These are phyloP conservation scores for Colletotrichum liaoningense DNA, from an alignment of 2,329 filamentous ascomycete genomes.

Conservation along the genomic window DNA sequence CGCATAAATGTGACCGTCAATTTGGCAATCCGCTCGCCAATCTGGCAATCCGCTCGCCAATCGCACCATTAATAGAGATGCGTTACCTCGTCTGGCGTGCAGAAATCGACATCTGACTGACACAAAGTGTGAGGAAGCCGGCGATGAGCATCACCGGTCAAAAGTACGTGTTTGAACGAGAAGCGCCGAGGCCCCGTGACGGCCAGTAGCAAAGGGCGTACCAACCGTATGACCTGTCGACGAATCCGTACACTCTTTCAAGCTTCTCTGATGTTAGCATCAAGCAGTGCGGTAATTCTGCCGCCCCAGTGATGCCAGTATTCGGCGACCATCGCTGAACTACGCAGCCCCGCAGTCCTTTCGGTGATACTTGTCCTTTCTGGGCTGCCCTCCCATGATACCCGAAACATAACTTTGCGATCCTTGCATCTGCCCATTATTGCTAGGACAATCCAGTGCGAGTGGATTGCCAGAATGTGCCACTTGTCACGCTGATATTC, in stretches of 20 bases:
- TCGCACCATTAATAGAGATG: too few species aligned
- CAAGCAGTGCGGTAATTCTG: background rate
- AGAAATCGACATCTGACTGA: too few species aligned
- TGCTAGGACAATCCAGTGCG: background rate
- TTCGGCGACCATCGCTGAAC: background rate
- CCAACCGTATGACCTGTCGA: too few species aligned
- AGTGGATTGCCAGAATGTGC: background rate
- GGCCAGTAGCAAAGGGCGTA: too few species aligned
- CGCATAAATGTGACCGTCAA: too few species aligned
- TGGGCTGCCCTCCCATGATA: background rate
- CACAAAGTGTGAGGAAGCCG: too few species aligned
- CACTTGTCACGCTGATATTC: background rate
- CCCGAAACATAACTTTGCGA: background rate
- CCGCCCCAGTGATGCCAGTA: background rate
- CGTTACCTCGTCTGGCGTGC: too few species aligned
- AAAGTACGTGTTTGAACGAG: too few species aligned
- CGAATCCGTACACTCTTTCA: constrained; percentile 34
- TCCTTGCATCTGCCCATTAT: background rate
- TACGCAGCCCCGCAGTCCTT: background rate
- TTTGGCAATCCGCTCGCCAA: too few species aligned
- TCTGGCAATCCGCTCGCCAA: too few species aligned
- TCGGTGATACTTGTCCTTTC: background rate
- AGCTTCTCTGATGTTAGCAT: constrained; percentile 32
- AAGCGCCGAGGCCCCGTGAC: too few species aligned
- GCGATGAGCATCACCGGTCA: too few species aligned